Conservation (phyloP, 2,329 filamentous ascomycete species). For the Bipolaris oryzae region DNA sequence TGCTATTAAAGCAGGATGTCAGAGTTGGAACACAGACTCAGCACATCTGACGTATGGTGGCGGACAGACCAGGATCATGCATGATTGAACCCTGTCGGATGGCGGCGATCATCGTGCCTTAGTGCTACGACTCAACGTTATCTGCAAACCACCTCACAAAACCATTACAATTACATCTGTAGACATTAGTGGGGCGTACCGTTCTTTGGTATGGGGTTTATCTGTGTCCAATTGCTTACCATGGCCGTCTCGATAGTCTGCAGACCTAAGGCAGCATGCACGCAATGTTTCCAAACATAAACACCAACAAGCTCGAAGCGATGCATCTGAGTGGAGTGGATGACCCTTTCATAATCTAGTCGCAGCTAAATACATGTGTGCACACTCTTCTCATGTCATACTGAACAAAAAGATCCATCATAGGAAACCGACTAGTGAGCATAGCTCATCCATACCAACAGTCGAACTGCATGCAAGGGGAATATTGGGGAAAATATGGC, state of each 20-base stretch:
- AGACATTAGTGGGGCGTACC: background rate
- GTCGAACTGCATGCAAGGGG: constrained; percentile 17
- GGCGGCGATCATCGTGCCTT: constrained; percentile 24
- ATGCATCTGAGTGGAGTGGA: constrained; percentile 22
- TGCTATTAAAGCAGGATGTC: constrained; percentile 35
- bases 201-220: background rate
- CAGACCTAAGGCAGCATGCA: background rate
- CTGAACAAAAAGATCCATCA: constrained; percentile 22
- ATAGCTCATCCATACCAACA: constrained; percentile 10
- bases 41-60: constrained; percentile 45
- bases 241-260: background rate
- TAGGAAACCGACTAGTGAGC: constrained; percentile 14
- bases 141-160: no score
- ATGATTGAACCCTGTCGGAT: constrained; percentile 20
- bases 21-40: constrained; percentile 34
- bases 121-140: background rate
- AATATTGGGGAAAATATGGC: constrained; percentile 30
- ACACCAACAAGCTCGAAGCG: background rate
- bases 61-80: constrained; percentile 27
- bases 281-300: background rate
- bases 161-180: no score
- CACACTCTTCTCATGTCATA: constrained; percentile 39
- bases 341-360: constrained; percentile 38
- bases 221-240: background rate
- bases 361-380: constrained; percentile 44